phyloP scores from a whole-genome alignment of 2,329 filamentous ascomycete genomes.

The Claviceps arundinis region DNA sequence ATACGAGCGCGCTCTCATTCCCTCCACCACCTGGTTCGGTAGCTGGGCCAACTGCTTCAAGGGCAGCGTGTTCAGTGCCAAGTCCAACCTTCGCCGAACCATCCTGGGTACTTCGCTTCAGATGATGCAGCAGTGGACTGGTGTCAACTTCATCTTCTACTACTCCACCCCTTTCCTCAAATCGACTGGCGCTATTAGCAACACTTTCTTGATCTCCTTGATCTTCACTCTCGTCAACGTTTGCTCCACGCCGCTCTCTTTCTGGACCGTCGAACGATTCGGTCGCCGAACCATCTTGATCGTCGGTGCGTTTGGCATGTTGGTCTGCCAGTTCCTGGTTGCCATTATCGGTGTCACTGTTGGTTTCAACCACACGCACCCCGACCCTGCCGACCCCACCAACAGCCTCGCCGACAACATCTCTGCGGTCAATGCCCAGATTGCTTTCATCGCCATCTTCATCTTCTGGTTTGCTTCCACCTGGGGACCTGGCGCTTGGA shows the following conservation, averaged over 20 bases:
- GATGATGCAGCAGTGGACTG: conserved; percentile 76
- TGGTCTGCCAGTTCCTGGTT: conserved; percentile 76
- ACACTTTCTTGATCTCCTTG: conserved; percentile 73
- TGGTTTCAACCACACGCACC: conserved; percentile 37
- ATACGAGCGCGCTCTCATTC: conserved; percentile 62
- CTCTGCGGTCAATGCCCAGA: conserved; percentile 52
- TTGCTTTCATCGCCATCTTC: conserved; percentile 82
- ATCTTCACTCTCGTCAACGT: conserved; percentile 86
- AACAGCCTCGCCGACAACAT: conserved; percentile 36
- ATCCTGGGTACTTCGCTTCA: conserved; percentile 60
- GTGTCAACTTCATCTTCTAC: conserved; percentile 90
- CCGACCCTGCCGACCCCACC: conserved; percentile 27
- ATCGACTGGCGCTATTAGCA: conserved; percentile 58
- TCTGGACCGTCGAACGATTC: conserved; percentile 71
- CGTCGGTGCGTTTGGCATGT: conserved; percentile 67
- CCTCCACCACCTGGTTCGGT: conserved; percentile 48
- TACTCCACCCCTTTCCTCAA: conserved; percentile 77
- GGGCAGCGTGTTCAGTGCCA: conserved; percentile 47
- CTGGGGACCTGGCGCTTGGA: conserved; percentile 74
- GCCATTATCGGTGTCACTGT: conserved; percentile 58
- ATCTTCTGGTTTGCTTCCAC: conserved; percentile 87
- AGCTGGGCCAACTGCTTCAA: conserved; percentile 58
- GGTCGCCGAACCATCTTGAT: conserved; percentile 73
- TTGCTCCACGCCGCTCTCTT: conserved; percentile 70
- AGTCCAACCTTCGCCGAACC: conserved; percentile 57